These are phyloP conservation scores for Septoria petroselini DNA, from an alignment of 2,329 filamentous ascomycete species.

Conservation along the genomic window DNA sequence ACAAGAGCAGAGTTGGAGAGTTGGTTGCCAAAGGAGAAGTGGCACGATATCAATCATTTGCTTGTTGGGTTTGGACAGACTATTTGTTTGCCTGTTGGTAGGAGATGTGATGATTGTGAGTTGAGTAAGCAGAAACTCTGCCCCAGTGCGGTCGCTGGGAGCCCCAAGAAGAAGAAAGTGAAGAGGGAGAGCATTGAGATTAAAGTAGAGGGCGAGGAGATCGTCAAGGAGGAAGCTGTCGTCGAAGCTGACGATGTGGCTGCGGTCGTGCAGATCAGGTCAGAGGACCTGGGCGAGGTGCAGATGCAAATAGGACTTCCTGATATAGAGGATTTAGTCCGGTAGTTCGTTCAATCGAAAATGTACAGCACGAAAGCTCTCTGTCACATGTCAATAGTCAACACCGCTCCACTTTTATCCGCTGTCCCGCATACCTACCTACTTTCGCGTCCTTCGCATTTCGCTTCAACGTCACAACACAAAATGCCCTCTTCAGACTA, in stretches of 20 bases:
- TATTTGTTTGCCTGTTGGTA: constrained; percentile 75
- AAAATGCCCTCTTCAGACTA: constrained; percentile 75
- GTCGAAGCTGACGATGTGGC: constrained; percentile 33
- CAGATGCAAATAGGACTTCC: constrained; percentile 21
- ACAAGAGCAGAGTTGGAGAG: constrained; percentile 71
- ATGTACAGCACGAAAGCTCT: too few species aligned
- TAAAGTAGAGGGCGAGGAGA: constrained; percentile 32
- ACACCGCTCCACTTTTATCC: too few species aligned
- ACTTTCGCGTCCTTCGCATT: too few species aligned
- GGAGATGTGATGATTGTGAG: constrained; percentile 81
- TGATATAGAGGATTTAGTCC: constrained; percentile 29
- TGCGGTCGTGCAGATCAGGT: constrained; percentile 32
- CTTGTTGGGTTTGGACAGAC: constrained; percentile 86
- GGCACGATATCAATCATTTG: constrained; percentile 89
- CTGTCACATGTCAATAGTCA: too few species aligned
- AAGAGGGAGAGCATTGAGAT: constrained; percentile 40
- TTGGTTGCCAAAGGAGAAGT: constrained; percentile 80
- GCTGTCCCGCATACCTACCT: too few species aligned
- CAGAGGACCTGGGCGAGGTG: constrained; percentile 29
- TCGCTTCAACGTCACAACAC: too few species aligned
- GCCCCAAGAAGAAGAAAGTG: constrained; percentile 50
- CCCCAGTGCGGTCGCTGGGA: constrained; percentile 46
- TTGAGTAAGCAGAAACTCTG: constrained; percentile 75
- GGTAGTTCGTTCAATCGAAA: background rate
- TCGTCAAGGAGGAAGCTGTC: constrained; percentile 29